Evolutionary conservation across 331 rosid species (phyloP).

Genomic region (Arachis monticola): DNA sequence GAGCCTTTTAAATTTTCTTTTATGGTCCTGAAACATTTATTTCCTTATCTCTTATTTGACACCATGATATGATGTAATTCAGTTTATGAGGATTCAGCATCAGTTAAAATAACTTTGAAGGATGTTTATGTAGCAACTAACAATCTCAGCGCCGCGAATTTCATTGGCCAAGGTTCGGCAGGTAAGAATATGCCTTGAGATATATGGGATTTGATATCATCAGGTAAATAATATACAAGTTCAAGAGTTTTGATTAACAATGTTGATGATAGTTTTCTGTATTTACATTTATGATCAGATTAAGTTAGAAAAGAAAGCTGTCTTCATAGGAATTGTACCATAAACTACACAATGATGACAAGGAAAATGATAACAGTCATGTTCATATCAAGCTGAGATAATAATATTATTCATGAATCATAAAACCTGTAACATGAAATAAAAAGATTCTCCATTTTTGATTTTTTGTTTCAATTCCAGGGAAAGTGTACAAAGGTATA

Average conservation of each 20-base stretch:
- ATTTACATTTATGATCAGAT: background rate
- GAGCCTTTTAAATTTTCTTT: slow-evolving; percentile 1
- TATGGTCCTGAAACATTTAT: background rate
- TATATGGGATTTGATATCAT: slow-evolving; percentile 14
- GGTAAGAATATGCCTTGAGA: slow-evolving; percentile 47
- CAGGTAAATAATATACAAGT: background rate
- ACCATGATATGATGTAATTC: slow-evolving; percentile 33
- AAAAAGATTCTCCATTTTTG: background rate
- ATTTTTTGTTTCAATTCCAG: slow-evolving; percentile 32
- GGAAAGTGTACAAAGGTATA: slow-evolving; percentile 63
- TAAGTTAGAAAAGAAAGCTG: slow-evolving; percentile 4
- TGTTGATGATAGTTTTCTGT: background rate
- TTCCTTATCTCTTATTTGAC: slow-evolving; percentile 34
- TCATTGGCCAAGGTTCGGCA: slow-evolving; percentile 69
- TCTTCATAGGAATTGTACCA: background rate
- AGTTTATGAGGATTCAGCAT: slow-evolving; percentile 41
- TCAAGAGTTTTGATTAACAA: slow-evolving; percentile 4
- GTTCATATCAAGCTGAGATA: background rate
- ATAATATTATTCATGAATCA: background rate
- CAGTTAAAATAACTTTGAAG: slow-evolving; percentile 47
- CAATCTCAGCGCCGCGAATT: slow-evolving; percentile 53
- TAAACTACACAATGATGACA: background rate
- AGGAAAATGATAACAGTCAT: background rate
- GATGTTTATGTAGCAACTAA: slow-evolving; percentile 55
- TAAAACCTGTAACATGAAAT: background rate